Percentiles rank a stretch among this genome's conserved stretches.
Conservation (phyloP, 306 rosid species). For the Glycine tomentella region DNA sequence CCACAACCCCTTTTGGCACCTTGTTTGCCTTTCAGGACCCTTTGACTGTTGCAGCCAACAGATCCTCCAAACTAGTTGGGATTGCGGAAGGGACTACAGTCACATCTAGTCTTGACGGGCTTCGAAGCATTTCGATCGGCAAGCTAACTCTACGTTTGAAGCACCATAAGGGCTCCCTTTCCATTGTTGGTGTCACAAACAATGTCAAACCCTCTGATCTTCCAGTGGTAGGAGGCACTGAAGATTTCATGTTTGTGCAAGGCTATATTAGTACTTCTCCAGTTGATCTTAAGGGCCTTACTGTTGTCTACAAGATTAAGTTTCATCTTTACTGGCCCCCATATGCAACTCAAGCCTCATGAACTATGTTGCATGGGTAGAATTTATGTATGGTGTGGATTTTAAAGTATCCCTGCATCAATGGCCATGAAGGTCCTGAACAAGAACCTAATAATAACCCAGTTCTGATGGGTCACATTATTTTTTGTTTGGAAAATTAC, state of each 20-base stretch:
- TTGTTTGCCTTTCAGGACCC: constrained; percentile 73
- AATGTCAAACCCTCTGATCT: constrained; percentile 60
- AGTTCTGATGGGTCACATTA: no score
- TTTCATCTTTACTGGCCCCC: constrained; percentile 94
- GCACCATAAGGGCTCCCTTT: constrained; percentile 64
- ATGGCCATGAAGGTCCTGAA: not conserved
- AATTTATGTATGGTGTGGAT: no score
- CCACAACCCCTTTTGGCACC: constrained; percentile 84
- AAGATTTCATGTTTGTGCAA: constrained; percentile 78
- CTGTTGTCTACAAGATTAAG: constrained; percentile 69
- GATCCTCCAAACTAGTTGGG: constrained; percentile 65
- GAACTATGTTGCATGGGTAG: not conserved
- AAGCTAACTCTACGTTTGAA: constrained; percentile 64
- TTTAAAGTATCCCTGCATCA: no score
- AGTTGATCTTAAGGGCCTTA: constrained; percentile 58
- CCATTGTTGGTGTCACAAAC: constrained; percentile 66
- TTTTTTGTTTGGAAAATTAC: not conserved
- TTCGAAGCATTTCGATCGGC: constrained; percentile 69
- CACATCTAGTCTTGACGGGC: constrained; percentile 74
- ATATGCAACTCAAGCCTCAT: constrained; percentile 43
- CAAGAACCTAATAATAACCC: no score
- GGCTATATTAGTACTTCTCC: constrained; percentile 78
- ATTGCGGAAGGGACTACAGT: constrained; percentile 72
- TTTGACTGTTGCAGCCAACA: constrained; percentile 55
- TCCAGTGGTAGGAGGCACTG: constrained; percentile 86